Evolutionary conservation across 352 stramenopile species (phyloP), one percentile per base, ranked within the genome.

Genomic region (Globisporangium cylindrosporum): DNA sequence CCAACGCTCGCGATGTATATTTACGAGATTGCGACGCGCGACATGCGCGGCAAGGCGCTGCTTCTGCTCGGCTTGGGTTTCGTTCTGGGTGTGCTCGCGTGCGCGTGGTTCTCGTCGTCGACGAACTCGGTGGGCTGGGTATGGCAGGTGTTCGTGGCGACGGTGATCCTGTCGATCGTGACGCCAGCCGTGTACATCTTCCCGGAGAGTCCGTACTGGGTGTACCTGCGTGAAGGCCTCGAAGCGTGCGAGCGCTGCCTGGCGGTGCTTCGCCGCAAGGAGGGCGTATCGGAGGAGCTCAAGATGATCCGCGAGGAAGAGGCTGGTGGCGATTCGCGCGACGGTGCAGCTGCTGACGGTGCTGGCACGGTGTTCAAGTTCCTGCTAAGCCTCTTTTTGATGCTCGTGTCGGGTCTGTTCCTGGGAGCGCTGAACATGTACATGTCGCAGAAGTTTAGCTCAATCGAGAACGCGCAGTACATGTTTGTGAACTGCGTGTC

Each of bases 121-220:
- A 86, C 80, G 51, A 86, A 87, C 62, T 82, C 88, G 34, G 76
- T 95, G 4, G 87, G 87, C 49, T 95, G 87, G 87, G 81, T 93
- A 38, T 95, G 87, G 87, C 84, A 95, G 72, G 84, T 90, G 54
- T 95, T 95, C 66, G 86, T 90, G 59, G 81, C 82, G 62, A 88
- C 82, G 1, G 78, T 93, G 10, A 79, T 95, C 59, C 68, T 95
- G 22, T 91, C 84, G 29, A 83, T 92, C 59, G 84, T 95, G 73
- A 95, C 87, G 4, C 85, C 87, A 3, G 80, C 81, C 0, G 83
- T 95, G 8, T 92, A 95, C 73, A 90, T 95, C 48, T 95, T 93
- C 76, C 87, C 87, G 8, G 87, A 95, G 64, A 92, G 82, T 54
- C 87, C 87, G n/a, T 89, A 91, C 71, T 95, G 87, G 87, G 82